These are phyloP conservation scores for Leccinum variicolor DNA, from an alignment of 768 basidiomycete species.

Conservation along the genomic window DNA sequence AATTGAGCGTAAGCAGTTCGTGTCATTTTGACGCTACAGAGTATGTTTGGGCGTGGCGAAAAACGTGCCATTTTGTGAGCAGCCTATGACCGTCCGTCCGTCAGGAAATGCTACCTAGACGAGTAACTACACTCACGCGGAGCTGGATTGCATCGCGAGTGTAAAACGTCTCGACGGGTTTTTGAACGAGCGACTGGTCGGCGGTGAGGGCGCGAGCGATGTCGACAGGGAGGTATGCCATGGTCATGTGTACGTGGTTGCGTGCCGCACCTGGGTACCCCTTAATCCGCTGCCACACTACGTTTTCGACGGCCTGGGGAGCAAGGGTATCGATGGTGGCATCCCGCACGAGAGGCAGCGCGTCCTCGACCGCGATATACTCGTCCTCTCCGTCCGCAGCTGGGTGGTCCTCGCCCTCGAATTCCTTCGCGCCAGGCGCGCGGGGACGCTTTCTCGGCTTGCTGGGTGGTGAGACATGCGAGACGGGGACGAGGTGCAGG, in stretches of 20 bases:
- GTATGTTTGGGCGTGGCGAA: slow-evolving; percentile 62
- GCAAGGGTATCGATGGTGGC: slow-evolving; percentile 53
- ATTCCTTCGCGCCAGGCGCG: slow-evolving; percentile 38
- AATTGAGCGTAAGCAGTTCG: slow-evolving; percentile 94
- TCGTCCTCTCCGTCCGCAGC: slow-evolving; percentile 41
- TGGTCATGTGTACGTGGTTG: slow-evolving; percentile 72
- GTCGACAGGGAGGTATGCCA: slow-evolving; percentile 76
- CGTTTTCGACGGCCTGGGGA: slow-evolving; percentile 54
- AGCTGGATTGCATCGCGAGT: slow-evolving; percentile 90
- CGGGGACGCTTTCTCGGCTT: slow-evolving; percentile 50
- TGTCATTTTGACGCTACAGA: slow-evolving; percentile 72
- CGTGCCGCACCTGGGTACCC: slow-evolving; percentile 71
- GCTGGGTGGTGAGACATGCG: slow-evolving; percentile 64
- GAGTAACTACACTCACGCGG: slow-evolving; percentile 52
- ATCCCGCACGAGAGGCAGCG: slow-evolving; percentile 60
- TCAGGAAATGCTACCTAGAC: slow-evolving; percentile 1
- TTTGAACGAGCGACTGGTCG: slow-evolving; percentile 72
- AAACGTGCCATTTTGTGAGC: slow-evolving; percentile 91
- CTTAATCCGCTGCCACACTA: slow-evolving; percentile 69
- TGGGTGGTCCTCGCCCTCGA: slow-evolving; percentile 49
- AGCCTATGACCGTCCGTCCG: slow-evolving; percentile 44
- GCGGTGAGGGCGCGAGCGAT: slow-evolving; percentile 69
- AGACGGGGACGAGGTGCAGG: slow-evolving; percentile 84
- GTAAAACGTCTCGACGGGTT: slow-evolving; percentile 90
- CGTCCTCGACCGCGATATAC: slow-evolving; percentile 59